phyloP scores from a whole-genome alignment of 1,284 basidiomycete genomes.

The Ceratobasidium sp. region DNA sequence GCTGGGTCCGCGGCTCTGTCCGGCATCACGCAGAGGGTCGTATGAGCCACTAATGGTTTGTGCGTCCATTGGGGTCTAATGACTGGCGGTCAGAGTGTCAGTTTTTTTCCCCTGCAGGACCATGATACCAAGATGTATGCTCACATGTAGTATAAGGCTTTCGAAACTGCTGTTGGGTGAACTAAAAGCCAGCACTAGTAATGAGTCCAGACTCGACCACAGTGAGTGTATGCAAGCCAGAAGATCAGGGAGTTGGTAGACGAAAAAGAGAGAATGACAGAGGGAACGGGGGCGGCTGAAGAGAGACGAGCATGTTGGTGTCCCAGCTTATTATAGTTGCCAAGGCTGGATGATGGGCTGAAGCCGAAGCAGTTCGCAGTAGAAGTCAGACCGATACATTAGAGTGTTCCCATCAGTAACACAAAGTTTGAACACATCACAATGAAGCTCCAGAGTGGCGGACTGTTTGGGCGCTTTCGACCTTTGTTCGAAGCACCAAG shows the following conservation, averaged over 20 bases:
- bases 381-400: slow-evolving; percentile 7
- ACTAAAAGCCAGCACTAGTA: slow-evolving; percentile 19
- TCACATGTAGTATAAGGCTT: slow-evolving; percentile 1
- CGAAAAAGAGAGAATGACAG: slow-evolving; percentile 9
- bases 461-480: slow-evolving; percentile 20
- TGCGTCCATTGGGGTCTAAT: slow-evolving; percentile 14
- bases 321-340: slow-evolving; percentile 5
- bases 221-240: slow-evolving; percentile 10
- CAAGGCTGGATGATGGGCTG: slow-evolving; percentile 30
- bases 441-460: slow-evolving; percentile 16
- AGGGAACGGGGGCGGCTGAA: slow-evolving; percentile 13
- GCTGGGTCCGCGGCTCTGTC: slow-evolving; percentile 11
- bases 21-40: not conserved
- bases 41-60: not conserved
- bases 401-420: slow-evolving; percentile 4
- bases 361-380: slow-evolving; percentile 9
- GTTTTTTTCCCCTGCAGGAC: not conserved
- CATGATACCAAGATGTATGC: not conserved
- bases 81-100: not conserved
- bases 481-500: slow-evolving; percentile 40
- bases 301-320: not conserved
- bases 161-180: slow-evolving; percentile 17
- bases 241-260: slow-evolving; percentile 9
- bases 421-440: slow-evolving; percentile 22
- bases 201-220: slow-evolving; percentile 30